Evolutionary conservation across 2,329 filamentous ascomycete species (phyloP), one percentile per base, ranked within the genome.

Genomic region (Fusarium clavum): DNA sequence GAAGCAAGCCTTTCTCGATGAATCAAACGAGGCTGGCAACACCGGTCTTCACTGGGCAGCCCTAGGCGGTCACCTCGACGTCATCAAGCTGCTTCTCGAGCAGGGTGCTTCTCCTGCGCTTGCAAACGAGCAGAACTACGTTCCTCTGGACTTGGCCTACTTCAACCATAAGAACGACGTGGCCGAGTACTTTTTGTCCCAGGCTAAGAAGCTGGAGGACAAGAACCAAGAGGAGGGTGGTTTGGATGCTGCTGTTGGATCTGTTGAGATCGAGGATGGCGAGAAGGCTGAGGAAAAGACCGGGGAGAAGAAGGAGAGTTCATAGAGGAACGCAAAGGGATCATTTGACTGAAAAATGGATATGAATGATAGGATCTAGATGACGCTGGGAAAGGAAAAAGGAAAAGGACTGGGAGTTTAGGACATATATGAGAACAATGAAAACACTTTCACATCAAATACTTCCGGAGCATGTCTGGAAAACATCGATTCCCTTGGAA

Each of bases 11-110:
- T 89, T 91, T 71, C 79, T 94, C 25, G 91, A 94, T 73, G 83
- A 86, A 4, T 85, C 87, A 66, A 99, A 99, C 77, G 84, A 89
- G 67, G 91, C 92, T 47, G 94, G 94, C 46, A 98, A 98, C 82
- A 98, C 95, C 1, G 88, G 94, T 1, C 84, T 99, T 61, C 96
- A 99, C 82, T 98, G 94, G 94, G 95, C 95, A 0, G 92, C 94
- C 1, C 83, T 98, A 58, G 96, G 97, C 57, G 94, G 94, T 3
- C 94, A 98, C 76, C 83, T 98, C 5, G 88, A 91, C 8, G 88
- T 90, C 6, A 93, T 97, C 9, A 92, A 94, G 82, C 81, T 90
- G 1, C 86, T 99, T 14, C 85, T 97, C 3, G 89, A 90, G 46
- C 84, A 89, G 5, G 94, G 94, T 4, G 94, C 94, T 2, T 91